Evolutionary conservation across 2,329 filamentous ascomycete genomes (phyloP), one percentile per base, ranked within the genome.

Genomic region (Rhytidhysteron rufulum): DNA sequence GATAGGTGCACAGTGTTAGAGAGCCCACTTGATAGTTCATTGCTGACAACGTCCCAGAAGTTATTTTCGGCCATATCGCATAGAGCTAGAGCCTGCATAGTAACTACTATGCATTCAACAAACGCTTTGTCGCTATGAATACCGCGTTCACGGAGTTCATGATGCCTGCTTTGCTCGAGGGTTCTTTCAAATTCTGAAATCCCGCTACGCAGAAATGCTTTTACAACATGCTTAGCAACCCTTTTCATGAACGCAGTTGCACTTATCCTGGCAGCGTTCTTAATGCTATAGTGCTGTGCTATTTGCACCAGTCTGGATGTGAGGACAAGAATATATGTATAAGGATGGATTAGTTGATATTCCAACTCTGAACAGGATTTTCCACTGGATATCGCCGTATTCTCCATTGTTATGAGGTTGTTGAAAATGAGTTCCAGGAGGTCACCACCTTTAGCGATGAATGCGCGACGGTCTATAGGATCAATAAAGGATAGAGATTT

Each of bases 401-500:
- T 39, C 16, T 41, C 19, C 24, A 49, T 50, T 37, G 64, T 43
- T 35, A 6, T 37, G 36, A 30, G 52, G 37, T 37, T 47, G 15
- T 59, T 53, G 13, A 55, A 45, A 4, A 70, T 31, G 4, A 60
- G 54, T 31, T 70, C 62, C 24, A 67, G 57, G 11, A 75, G 44
- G n/a, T 61, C 58, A 13, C 58, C 58, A 33, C 74, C 55, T 40
- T 66, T 68, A 15, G 57, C 50, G 4, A 73, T 59, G 47, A 74
- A 80, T 4, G 62, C 56, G 19, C 50, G 57, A 15, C 78, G 70
- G 52, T 81, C 78, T 15, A 80, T 62, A 1, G 72, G 63, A 51
- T 82, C 78, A 21, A 70, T 62, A 47, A 81, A 81, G 31, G 66
- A 66, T 3, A 82, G 50, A 31, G 63, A 63, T 4, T 67, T 62